Evolutionary conservation across 2,329 filamentous ascomycete species (phyloP).

Genomic region (Elsinoe necatrix): DNA sequence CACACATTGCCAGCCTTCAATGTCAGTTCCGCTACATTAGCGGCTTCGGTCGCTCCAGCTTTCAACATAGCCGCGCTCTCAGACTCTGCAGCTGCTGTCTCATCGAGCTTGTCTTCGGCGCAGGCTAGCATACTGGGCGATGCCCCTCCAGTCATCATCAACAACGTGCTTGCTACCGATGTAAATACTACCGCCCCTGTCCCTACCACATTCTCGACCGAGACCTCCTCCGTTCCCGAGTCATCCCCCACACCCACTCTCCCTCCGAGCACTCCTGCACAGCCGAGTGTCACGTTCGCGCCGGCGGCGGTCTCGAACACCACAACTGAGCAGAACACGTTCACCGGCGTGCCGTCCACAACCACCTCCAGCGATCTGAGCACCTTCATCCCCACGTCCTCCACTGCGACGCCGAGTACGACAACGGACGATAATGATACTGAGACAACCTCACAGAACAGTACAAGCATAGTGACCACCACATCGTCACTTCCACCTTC

Average conservation of each 20-base stretch:
- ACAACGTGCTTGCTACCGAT: not conserved
- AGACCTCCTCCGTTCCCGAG: not conserved
- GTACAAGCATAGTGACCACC: not conserved
- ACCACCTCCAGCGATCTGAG: not conserved
- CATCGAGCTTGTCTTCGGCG: not conserved
- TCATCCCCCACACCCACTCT: not conserved
- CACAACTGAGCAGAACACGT: not conserved
- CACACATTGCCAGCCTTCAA: not conserved
- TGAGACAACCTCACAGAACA: slow-evolving; percentile 1
- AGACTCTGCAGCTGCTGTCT: not conserved
- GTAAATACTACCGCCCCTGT: slow-evolving; percentile 5
- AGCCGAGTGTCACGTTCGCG: not conserved
- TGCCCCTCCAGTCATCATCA: not conserved
- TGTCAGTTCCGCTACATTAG: not conserved
- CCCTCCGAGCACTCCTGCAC: not conserved
- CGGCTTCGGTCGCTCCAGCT: not conserved
- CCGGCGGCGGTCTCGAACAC: not conserved
- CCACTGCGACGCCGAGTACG: not conserved
- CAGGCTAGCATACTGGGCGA: not conserved
- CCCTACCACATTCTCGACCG: not conserved
- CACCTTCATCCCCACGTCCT: not conserved
- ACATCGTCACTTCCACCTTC: not conserved
- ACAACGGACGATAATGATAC: not conserved
- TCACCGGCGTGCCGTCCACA: not conserved
- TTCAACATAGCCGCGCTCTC: not conserved